phyloP scores from a whole-genome alignment of 192 early-diverging fungal genomes.

The Chytriomyces confervae region DNA sequence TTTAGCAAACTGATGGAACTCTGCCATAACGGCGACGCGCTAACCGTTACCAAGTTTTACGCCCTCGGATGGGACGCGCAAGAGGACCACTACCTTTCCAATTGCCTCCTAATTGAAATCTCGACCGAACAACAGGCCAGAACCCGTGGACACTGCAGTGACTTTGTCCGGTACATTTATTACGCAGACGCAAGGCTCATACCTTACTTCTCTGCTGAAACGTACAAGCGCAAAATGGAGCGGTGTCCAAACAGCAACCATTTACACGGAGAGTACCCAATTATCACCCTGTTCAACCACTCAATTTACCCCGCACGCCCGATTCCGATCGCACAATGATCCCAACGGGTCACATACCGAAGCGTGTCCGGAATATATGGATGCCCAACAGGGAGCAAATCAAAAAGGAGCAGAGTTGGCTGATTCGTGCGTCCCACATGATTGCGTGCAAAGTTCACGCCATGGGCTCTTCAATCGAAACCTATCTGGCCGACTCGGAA shows the following conservation, averaged over 20 bases:
- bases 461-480: not conserved
- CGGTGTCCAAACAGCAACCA: not conserved
- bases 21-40: not conserved
- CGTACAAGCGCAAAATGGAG: not conserved
- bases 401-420: not conserved
- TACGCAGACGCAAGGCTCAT: conserved; percentile 9
- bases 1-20: not conserved
- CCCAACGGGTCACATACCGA: not conserved
- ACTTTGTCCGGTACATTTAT: conserved; percentile 28
- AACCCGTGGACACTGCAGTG: conserved; percentile 27
- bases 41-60: not conserved
- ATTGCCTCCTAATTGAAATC: conserved; percentile 26
- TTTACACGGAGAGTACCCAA: conserved; percentile 27
- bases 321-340: not conserved
- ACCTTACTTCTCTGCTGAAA: not conserved
- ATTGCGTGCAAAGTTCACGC: conserved; percentile 11
- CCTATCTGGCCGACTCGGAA: not conserved
- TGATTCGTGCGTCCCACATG: not conserved
- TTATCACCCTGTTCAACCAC: not conserved
- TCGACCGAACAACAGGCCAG: conserved; percentile 6
- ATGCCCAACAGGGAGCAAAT: conserved; percentile 33
- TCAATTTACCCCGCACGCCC: not conserved
- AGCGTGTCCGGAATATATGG: conserved; percentile 14
- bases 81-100: conserved; percentile 20
- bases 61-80: not conserved